phyloP scores from a whole-genome alignment of 2,329 filamentous ascomycete species.

The Aspergillus phoenicis region DNA sequence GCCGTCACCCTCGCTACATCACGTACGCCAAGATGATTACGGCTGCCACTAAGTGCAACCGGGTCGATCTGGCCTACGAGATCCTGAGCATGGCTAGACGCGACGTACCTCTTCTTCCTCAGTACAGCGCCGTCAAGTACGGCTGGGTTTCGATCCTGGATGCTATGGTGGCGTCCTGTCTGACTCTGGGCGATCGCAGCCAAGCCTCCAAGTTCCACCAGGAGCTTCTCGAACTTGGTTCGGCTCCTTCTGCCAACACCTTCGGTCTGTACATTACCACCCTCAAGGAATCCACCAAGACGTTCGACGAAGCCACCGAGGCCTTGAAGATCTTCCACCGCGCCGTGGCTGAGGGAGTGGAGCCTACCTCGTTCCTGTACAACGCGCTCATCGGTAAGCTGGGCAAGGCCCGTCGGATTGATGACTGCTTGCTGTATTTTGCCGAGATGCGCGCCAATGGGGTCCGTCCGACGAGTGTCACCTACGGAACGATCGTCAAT shows the following conservation, averaged over 20 bases:
- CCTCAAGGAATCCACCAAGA: constrained; percentile 94
- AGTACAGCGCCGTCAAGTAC: constrained; percentile 86
- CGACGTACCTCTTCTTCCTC: constrained; percentile 80
- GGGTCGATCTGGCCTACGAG: constrained; percentile 79
- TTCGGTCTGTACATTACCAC: constrained; percentile 99
- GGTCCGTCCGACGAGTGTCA: constrained; percentile 94
- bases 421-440: constrained; percentile 98
- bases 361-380: constrained; percentile 95
- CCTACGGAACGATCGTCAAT: constrained; percentile 97
- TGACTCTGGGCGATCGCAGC: constrained; percentile 77
- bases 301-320: constrained; percentile 95
- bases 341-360: constrained; percentile 88
- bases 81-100: constrained; percentile 85
- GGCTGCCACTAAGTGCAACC: constrained; percentile 81
- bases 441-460: constrained; percentile 92
- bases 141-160: constrained; percentile 97
- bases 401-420: constrained; percentile 94
- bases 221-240: constrained; percentile 86
- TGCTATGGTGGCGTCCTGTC: constrained; percentile 90
- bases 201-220: constrained; percentile 86
- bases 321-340: constrained; percentile 97
- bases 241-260: constrained; percentile 92
- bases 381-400: constrained; percentile 98
- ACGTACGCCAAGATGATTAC: constrained; percentile 95
- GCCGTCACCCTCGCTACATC: constrained; percentile 90